A percentile compares a stretch with the other conserved stretches of the same genome.
phyloP scores from a whole-genome alignment of 1,284 basidiomycete genomes.

The Mycena sp. region DNA sequence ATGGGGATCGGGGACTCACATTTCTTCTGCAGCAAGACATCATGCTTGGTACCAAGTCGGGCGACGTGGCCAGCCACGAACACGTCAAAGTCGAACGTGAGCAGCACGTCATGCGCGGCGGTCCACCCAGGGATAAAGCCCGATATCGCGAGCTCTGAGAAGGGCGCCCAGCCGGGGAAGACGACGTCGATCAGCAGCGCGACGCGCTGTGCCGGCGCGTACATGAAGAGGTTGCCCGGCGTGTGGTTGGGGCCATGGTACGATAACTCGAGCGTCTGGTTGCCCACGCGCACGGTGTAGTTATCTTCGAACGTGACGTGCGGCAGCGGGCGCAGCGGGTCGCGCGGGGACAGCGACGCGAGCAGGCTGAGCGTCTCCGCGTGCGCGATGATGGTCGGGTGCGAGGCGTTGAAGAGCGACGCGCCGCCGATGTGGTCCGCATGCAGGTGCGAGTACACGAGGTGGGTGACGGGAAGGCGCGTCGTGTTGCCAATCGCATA shows the following conservation, averaged over 20 bases:
- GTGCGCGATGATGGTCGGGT: constrained; percentile 8
- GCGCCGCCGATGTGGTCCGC: constrained; percentile 13
- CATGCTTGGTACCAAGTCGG: constrained; percentile 9
- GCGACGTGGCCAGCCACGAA: constrained; percentile 3
- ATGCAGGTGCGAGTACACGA: constrained; percentile 11
- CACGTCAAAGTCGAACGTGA: constrained; percentile 9
- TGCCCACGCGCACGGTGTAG: constrained; percentile 4
- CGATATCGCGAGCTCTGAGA: constrained; percentile 11
- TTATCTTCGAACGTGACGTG: constrained; percentile 3
- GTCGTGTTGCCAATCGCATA: constrained; percentile 7
- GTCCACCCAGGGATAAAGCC: not conserved
- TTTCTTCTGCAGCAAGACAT: constrained; percentile 13
- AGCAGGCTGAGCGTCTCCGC: constrained; percentile 2
- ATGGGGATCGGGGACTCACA: not conserved
- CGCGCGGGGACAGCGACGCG: constrained; percentile 3
- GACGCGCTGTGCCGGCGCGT: constrained; percentile 10
- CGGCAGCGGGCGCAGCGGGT: constrained; percentile 1
- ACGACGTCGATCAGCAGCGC: constrained; percentile 6
- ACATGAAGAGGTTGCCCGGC: constrained; percentile 15
- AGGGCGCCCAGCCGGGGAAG: constrained; percentile 12
- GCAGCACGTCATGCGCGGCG: constrained; percentile 4
- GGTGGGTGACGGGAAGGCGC: not conserved
- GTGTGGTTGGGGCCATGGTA: constrained; percentile 14
- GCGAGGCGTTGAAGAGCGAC: constrained; percentile 17
- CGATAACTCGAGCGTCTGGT: constrained; percentile 5